phyloP scores from a whole-genome alignment of 306 rosid genomes.

The Parietaria judaica region DNA sequence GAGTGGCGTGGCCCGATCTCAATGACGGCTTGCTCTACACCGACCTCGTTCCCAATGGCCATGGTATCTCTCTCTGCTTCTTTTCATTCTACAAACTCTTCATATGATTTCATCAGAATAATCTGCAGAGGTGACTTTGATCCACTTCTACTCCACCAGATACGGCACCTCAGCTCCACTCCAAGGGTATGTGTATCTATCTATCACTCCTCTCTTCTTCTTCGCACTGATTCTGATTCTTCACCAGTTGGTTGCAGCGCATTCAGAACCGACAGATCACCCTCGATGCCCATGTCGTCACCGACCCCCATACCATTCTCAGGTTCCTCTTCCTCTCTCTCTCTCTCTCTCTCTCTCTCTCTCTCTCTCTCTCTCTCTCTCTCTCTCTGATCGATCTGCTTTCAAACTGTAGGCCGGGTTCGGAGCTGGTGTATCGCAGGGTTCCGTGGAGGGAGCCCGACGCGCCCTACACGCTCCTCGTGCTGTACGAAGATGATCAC shows the following conservation, averaged over 20 bases:
- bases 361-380: neutral
- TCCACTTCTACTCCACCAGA: slow-evolving; percentile 65
- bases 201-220: neutral
- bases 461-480: slow-evolving; percentile 55
- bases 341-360: neutral
- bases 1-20: slow-evolving; percentile 70
- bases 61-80: slow-evolving; percentile 31
- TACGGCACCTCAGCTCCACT: slow-evolving; percentile 76
- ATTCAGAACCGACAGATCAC: slow-evolving; percentile 71
- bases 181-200: slow-evolving; percentile 47
- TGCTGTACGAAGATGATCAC: slow-evolving; percentile 69
- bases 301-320: slow-evolving; percentile 51
- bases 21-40: slow-evolving; percentile 68
- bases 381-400: slow-evolving; percentile 11
- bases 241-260: slow-evolving; percentile 89
- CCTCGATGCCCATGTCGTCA: slow-evolving; percentile 48
- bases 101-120: too few species aligned
- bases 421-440: slow-evolving; percentile 69
- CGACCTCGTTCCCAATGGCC: slow-evolving; percentile 69
- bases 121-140: slow-evolving; percentile 44
- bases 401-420: slow-evolving; percentile 36
- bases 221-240: slow-evolving; percentile 15
- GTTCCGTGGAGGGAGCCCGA: slow-evolving; percentile 89
- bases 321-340: slow-evolving; percentile 35
- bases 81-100: neutral